Percentiles rank a stretch among this genome's conserved stretches.
These are phyloP conservation scores for Oehlia diaphana DNA, from an alignment of 192 early-diverging fungal species.

Conservation along the genomic window DNA sequence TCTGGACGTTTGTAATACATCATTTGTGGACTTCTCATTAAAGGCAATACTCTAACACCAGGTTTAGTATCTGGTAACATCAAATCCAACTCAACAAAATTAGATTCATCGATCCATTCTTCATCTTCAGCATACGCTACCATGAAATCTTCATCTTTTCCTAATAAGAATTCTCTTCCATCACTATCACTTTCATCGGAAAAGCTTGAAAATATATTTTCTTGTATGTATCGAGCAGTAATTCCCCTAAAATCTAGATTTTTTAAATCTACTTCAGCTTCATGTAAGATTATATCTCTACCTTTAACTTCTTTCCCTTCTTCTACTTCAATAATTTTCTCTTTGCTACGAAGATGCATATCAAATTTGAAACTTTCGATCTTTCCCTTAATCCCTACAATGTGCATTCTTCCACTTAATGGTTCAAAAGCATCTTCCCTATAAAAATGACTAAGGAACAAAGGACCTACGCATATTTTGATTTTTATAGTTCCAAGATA, in stretches of 20 bases:
- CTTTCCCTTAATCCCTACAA: slow-evolving; percentile 41
- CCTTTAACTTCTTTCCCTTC: slow-evolving; percentile 33
- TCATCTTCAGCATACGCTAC: slow-evolving; percentile 7
- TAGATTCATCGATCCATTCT: slow-evolving; percentile 55
- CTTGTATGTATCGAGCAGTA: slow-evolving; percentile 24
- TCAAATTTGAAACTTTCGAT: slow-evolving; percentile 41
- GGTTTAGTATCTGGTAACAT: slow-evolving; percentile 37
- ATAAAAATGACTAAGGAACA: slow-evolving; percentile 41
- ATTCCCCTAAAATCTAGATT: slow-evolving; percentile 41
- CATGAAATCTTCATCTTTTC: slow-evolving; percentile 33
- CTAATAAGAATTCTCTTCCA: background rate
- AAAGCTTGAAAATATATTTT: background rate
- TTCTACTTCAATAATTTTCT: slow-evolving; percentile 31
- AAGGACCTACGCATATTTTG: slow-evolving; percentile 37
- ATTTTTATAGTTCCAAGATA: slow-evolving; percentile 45
- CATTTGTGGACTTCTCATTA: slow-evolving; percentile 61
- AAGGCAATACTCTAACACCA: slow-evolving; percentile 48
- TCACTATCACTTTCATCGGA: slow-evolving; percentile 26
- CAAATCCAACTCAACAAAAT: slow-evolving; percentile 50
- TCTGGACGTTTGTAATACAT: slow-evolving; percentile 48
- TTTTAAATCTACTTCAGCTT: slow-evolving; percentile 43
- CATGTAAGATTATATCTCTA: slow-evolving; percentile 37
- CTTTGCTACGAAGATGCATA: slow-evolving; percentile 40
- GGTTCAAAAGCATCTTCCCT: slow-evolving; percentile 35
- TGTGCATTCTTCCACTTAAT: slow-evolving; percentile 35